Base-by-base conservation (phyloP, 73 alveolate species). In the Stentor coeruleus region DNA sequence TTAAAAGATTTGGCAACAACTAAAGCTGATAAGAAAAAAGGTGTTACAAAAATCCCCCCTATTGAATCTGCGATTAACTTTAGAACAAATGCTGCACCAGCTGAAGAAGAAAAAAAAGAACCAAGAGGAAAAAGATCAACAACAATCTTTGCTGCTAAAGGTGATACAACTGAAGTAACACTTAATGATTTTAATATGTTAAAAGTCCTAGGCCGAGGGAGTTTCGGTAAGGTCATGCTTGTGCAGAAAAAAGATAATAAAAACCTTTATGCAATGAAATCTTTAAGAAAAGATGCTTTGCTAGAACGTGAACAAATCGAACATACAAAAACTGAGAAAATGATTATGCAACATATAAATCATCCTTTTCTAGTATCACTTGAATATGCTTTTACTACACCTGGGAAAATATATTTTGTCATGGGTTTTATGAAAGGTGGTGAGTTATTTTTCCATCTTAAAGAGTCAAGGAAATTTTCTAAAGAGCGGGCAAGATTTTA, bases 391-490 rank as follows among this genome's bases (percentile, higher is more conserved):
- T 96, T 96, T 86, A 89, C 93, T 74, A 93, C 96, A n/a, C 96
- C 93, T 35, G 88, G 72, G 80, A 88, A 95, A 42, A 92, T 96
- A 60, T 94, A 95, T 87, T 96, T 91, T 87, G 95, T 96, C 30
- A 91, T 96, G 96, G 89, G 87, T 38, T 96, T 96, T 76, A 83
- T 93, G 49, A 81, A 91, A 84, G 99, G 99, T 40, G 99, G 99
- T 0, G 99, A 96, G 59, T 91, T 96, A 31, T 96, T 93, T 75
- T 88, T 87, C 76, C 98, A 96, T 90, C 86, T 96, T 31, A 86
- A 89, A 55, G 91, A 90, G 57, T 91, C 86, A 35, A 91, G 91
- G 74, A 81, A 93, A 66, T 94, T 96, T 72, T 81, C 87, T 42
- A 98, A 96, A 82, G 93, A 93, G 0, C 82, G 91, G 85, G 98